Evolutionary conservation across 1,284 basidiomycete species (phyloP), one percentile per base, ranked within the genome.

Genomic region (Cryptococcus sp.): DNA sequence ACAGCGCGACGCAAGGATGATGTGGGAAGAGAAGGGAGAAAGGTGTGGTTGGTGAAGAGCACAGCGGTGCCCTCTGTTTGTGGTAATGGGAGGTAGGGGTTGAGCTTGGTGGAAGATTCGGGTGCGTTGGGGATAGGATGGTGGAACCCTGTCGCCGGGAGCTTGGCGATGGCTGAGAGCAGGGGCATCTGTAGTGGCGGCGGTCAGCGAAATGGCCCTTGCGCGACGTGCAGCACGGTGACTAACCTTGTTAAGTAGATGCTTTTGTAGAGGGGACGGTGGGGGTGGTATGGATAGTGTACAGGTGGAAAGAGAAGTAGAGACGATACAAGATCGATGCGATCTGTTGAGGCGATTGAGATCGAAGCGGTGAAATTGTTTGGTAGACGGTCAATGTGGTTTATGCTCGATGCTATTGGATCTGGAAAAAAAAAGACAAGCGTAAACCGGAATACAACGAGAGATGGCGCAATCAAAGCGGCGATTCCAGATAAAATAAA

Each of bases 31-130:
- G 75, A 72, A 13, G 68, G 65, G 20, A 77, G 67, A 60, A 72
- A 76, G 7, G 68, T 69, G 25, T 68, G 47, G 58, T 71, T 66
- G 62, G 75, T 77, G 61, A 72, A 65, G 48, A 77, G 68, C 46
- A 69, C 62, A 19, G 71, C 62, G 49, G 63, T 52, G 16, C 58
- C 47, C 6, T 62, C 43, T 39, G 59, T 61, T 42, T 57, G 54
- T 16, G 75, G 69, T 23, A 77, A 63, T 27, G 75, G 73, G 40
- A 77, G 69, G 65, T 77, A 77, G 11, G 73, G 75, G 69, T 77
- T 77, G 54, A 77, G 70, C 50, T 65, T 63, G 22, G 57, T 56
- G 16, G 64, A 62, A 2, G 61, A 57, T 8, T 65, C 54, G 11
- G 67, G 62, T 17, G 64, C 52, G 27, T 64, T 60, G 50, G 65